These are phyloP conservation scores for Phlyctochytrium arcticum DNA, from an alignment of 192 early-diverging fungal species.

Conservation along the genomic window DNA sequence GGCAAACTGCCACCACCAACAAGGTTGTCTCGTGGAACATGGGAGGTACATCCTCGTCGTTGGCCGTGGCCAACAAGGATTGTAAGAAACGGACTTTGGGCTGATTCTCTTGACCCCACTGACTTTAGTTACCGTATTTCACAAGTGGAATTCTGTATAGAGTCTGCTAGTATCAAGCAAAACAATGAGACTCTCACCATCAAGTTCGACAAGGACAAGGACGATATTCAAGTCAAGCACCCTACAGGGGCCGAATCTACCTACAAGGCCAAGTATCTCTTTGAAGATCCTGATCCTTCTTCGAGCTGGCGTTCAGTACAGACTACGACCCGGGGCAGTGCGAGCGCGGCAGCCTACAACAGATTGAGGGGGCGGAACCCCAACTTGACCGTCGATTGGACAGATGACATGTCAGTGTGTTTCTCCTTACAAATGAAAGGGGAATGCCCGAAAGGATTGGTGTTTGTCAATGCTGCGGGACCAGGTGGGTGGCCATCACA, in stretches of 20 bases:
- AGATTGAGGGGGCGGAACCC: slow-evolving; percentile 8
- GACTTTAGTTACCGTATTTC: neutral
- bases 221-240: neutral
- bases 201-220: neutral
- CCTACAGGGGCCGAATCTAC: neutral
- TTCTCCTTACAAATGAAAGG: neutral
- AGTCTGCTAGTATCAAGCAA: neutral
- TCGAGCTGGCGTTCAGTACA: slow-evolving; percentile 18
- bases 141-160: neutral
- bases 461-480: slow-evolving; percentile 10
- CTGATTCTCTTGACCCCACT: too few species aligned
- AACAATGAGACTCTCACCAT: neutral
- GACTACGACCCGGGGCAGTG: slow-evolving; percentile 8
- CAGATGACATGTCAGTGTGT: neutral
- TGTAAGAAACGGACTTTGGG: too few species aligned
- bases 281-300: slow-evolving; percentile 6
- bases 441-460: slow-evolving; percentile 1
- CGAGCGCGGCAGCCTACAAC: slow-evolving; percentile 11
- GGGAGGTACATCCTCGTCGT: too few species aligned
- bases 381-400: slow-evolving; percentile 21
- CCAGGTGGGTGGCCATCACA: too few species aligned
- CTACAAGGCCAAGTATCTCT: slow-evolving; percentile 7
- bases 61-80: too few species aligned
- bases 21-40: too few species aligned
- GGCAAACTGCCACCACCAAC: too few species aligned